Evolutionary conservation across 2,329 filamentous ascomycete species (phyloP).

Genomic region (Pseudogymnoascus sp.): DNA sequence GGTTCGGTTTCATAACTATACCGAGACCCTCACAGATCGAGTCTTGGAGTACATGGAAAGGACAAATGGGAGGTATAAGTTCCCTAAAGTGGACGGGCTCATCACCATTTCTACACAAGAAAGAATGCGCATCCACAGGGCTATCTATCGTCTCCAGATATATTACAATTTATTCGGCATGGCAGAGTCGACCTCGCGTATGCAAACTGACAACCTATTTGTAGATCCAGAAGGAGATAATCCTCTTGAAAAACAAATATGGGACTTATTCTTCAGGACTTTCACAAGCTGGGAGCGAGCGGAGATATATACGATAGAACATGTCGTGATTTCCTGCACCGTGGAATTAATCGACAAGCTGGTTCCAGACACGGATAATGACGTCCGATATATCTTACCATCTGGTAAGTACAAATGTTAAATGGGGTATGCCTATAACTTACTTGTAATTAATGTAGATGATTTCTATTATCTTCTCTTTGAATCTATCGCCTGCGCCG

Average conservation of each 20-base stretch:
- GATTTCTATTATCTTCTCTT: not conserved
- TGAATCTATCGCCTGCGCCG: not conserved
- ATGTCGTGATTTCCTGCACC: not conserved
- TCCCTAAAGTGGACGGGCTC: not conserved
- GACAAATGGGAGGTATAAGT: not conserved
- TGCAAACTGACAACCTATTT: not conserved
- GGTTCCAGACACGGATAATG: not conserved
- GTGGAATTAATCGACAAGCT: not conserved
- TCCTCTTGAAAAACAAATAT: not conserved
- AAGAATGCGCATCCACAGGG: not conserved
- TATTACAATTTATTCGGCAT: not conserved
- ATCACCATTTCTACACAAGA: not conserved
- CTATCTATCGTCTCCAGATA: not conserved
- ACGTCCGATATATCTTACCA: not conserved
- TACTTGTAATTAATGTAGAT: not conserved
- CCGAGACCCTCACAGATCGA: not conserved
- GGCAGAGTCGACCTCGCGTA: not conserved
- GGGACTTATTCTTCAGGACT: not conserved
- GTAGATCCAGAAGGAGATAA: not conserved
- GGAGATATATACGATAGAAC: not conserved
- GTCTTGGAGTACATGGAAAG: not conserved
- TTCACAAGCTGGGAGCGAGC: not conserved
- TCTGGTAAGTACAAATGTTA: not conserved
- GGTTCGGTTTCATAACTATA: not conserved
- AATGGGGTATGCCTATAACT: not conserved